Conservation (phyloP, 345 rosid species). For the Dipteronia dyeriana region DNA sequence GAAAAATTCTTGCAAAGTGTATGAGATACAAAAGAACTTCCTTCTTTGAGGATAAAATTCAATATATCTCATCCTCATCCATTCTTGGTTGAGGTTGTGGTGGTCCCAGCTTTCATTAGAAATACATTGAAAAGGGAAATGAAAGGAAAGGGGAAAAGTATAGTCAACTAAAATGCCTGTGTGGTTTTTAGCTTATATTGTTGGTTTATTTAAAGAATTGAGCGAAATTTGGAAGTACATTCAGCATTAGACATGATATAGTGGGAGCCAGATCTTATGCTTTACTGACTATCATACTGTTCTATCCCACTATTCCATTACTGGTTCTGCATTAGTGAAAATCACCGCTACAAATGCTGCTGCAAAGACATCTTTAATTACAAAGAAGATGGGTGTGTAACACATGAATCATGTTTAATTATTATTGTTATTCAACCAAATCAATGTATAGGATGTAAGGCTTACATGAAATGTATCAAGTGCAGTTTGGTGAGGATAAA, state of each 20-base stretch:
- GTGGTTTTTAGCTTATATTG: not conserved
- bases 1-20: not conserved
- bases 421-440: conserved; percentile 7
- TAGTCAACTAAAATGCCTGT: not conserved
- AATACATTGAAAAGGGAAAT: not conserved
- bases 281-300: not conserved
- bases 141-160: not conserved
- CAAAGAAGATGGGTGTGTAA: conserved; percentile 4
- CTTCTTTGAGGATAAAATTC: not conserved
- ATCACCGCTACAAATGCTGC: not conserved
- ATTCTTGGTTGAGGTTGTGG: not conserved
- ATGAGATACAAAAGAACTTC: not conserved
- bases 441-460: conserved; percentile 2
- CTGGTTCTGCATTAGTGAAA: not conserved
- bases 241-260: not conserved
- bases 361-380: not conserved
- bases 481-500: conserved; percentile 80
- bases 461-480: conserved; percentile 32
- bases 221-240: not conserved
- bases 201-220: not conserved
- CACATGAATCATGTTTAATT: conserved; percentile 15
- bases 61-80: not conserved
- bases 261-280: not conserved
- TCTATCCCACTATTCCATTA: not conserved
- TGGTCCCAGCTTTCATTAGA: not conserved